Conservation (phyloP, 78 protist genomes). For the Dictyostelium citrinum region DNA sequence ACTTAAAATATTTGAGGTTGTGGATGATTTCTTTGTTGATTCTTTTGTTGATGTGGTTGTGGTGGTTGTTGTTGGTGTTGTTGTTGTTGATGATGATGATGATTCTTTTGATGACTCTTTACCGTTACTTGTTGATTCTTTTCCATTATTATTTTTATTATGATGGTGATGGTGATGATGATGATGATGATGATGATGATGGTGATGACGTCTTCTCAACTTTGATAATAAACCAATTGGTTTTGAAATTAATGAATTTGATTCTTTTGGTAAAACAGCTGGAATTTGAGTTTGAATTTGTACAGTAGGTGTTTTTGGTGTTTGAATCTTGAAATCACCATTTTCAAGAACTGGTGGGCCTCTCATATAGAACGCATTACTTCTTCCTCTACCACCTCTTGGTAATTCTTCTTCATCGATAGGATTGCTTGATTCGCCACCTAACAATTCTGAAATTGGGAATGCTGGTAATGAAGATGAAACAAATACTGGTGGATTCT, state of each 20-base stretch:
- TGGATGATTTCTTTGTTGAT: neutral
- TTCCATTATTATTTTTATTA: neutral
- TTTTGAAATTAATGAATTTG: constrained; percentile 33
- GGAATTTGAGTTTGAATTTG: neutral
- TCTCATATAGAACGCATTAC: constrained; percentile 66
- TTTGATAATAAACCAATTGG: constrained; percentile 56
- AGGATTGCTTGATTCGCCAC: neutral
- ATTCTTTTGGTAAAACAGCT: constrained; percentile 32
- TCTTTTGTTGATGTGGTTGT: neutral
- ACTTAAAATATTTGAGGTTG: neutral
- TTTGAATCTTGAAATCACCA: constrained; percentile 44
- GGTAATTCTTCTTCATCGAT: constrained; percentile 58
- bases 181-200: constrained; percentile 6
- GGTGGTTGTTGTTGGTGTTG: neutral
- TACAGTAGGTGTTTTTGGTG: constrained; percentile 25
- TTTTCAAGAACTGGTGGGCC: constrained; percentile 59
- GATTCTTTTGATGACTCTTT: neutral
- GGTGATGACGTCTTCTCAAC: constrained; percentile 27
- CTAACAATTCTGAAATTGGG: neutral
- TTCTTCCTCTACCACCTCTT: constrained; percentile 65
- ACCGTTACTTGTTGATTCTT: neutral
- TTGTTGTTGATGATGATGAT: neutral
- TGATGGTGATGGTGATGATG: constrained; percentile 11
- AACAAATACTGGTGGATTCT: constrained; percentile 1
- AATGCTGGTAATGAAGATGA: constrained; percentile 36